Base-by-base conservation (phyloP, 768 basidiomycete species). In the Boletus rufocinnamomeus region DNA sequence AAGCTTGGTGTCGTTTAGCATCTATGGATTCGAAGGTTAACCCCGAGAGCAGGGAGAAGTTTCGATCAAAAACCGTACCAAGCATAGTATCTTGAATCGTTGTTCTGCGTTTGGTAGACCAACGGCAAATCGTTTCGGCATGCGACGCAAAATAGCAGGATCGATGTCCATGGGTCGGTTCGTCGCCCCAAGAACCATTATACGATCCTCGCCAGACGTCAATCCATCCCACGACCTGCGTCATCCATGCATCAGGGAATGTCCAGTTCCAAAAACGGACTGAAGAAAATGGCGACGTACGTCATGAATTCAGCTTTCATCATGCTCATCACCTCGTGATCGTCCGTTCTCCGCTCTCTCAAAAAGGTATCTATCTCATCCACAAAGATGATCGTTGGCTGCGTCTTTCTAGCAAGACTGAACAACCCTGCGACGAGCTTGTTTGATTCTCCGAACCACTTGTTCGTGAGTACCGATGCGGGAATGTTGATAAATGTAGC, bases 261-360 rank as follows among this genome's bases (percentile, higher is more conserved):
- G 41, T 11, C 19, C 7, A 21, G 13, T 23, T 40, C 49, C 59
- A 43, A 52, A 57, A 57, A 63, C 50, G 28, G 30, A 54, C 51
- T 27, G 11, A 48, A 41, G 16, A n/a, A 46, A 19, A 50, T 13
- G 14, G 21, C 17, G 17, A 77, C 88, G 58, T 69, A 91, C 89
- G 89, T 93, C 91, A 93, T 93, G 66, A 93, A 93, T 68, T 94
- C 91, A 0, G 95, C 95, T 74, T 98, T 97, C 84, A 98, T 95
- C 94, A 98, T 98, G 6, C 89, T 95, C 37, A 95, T 98, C 52
- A 94, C 96, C 67, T 99, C 97, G 70, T 99, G 97, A 68, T 98
- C 96, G 11, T 88, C 87, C 56, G 85, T 83, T 28, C 87, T 86
- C 60, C 97, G 80, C 71, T 96, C 92, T 54, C 95, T 80, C 71